A percentile compares a stretch with the other conserved stretches of the same genome.
phyloP scores from a whole-genome alignment of 305 asterid species.

The Fraxinus albicans region DNA sequence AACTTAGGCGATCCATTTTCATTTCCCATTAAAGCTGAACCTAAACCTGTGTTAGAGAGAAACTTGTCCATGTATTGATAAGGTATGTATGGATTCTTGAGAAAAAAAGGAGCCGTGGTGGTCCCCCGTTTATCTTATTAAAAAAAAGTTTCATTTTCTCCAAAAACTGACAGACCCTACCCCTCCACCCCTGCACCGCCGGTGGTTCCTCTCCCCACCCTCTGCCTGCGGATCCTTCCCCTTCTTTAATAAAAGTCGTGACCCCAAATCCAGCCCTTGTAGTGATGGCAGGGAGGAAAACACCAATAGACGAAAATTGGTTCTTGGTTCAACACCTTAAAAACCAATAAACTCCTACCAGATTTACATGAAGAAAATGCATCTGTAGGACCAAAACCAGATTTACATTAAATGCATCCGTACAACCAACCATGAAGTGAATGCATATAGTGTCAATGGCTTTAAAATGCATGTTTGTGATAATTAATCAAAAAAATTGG shows the following conservation, averaged over 20 bases:
- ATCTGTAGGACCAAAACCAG: background rate
- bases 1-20: no score
- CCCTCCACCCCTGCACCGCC: background rate
- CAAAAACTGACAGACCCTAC: background rate
- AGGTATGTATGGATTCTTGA: no score
- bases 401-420: background rate
- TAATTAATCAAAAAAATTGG: no score
- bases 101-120: no score
- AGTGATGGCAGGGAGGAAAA: background rate
- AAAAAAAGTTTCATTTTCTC: background rate
- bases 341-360: background rate
- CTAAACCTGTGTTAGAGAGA: no score
- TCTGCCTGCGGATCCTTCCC: background rate
- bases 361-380: background rate
- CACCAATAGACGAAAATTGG: background rate
- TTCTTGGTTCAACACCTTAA: background rate
- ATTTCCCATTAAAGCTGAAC: no score
- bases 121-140: no score
- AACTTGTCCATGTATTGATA: no score
- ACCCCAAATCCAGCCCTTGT: background rate
- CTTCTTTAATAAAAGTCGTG: background rate
- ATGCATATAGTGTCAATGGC: no score
- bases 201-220: background rate
- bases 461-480: no score
- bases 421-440: no score